Evolutionary conservation across 2,329 filamentous ascomycete genomes (phyloP), one percentile per base, ranked within the genome.

Genomic region (Plectosphaerella sp.): DNA sequence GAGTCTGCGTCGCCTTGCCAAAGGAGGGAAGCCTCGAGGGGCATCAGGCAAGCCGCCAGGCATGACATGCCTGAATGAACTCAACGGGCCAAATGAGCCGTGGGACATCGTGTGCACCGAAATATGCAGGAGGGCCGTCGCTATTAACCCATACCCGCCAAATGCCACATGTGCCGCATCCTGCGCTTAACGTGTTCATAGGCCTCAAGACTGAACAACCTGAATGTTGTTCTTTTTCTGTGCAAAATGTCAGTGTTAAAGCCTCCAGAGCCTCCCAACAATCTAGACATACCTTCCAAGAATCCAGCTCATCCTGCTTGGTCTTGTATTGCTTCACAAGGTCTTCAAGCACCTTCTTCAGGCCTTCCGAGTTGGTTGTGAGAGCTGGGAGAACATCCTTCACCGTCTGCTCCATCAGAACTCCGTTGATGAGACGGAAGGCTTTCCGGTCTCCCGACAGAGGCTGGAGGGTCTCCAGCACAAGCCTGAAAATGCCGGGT

Each of bases 351-450:
- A 97, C 91, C 73, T 96, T 95, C 73, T 88, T 94, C 66, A 99
- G 69, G 2, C 94, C 93, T 57, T 97, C 93, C 24, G 91, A 89
- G 68, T 99, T 97, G 18, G 91, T 97, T 74, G 91, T 87, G 55
- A 99, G 78, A 24, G 91, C 89, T 6, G 94, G 94, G 51, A 96
- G 79, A 12, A 99, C 90, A 69, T 97, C 94, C 70, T 91, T 81
- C 60, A 99, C 90, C 15, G 93, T 97, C 61, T 92, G 83, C 76
- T 99, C 94, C 50, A 96, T 90, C 53, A 99, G 76, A 22, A 97
- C 92, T 45, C 94, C 94, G 70, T 99, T 97, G 70, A 99, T 95
- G 83, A 99, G 91, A 62, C 94, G 92, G 74, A 97, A 99, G 74
- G 93, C 97, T 76, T 97, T 99, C 64, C 94, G 89, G 59, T 96